Evolutionary conservation across 1,284 basidiomycete species (phyloP), one percentile per base, ranked within the genome.

Genomic region (Takashimella tepidaria): DNA sequence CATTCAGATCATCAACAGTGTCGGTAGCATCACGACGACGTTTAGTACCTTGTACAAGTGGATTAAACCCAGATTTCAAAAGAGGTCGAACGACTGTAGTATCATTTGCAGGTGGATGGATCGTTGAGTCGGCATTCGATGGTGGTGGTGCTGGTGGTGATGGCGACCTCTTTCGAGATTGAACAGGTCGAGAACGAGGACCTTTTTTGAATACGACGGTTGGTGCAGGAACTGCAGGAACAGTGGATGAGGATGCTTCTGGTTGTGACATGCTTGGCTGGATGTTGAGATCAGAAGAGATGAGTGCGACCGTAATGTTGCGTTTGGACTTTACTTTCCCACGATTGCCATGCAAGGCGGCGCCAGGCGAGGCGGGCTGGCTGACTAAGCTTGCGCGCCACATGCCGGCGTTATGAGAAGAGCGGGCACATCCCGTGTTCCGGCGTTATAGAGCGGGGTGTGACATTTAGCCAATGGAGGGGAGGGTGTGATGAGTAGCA

Each of bases 121-220:
- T 80, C n/a, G 79, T 75, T 12, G 67, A 21, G 5, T 44, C 55
- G n/a, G 59, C 51, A 24, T 53, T 41, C 8, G 54, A 58, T 1
- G 79, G 72, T 12, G 78, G 61, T 12, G 85, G 85, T 1, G 79
- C 72, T 12, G 78, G 61, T 12, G 85, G 85, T 0, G 87, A 87
- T 11, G 79, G 69, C 3, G 85, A 85, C 16, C 89, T 82, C 63
- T 86, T 85, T 40, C 90, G 82, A 12, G 79, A 73, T 46, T 64
- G 63, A 42, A 60, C 86, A 10, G 84, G 80, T 13, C 89, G 87
- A 3, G 88, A 79, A 5, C 83, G 79, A 63, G 85, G 87, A 40
- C 85, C 84, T 75, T 90, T 92, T 75, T 87, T 92, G 79, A 93
- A 90, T 74, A 91, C 87, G 10, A 89, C 86, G 0, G 91, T 84